Base-by-base conservation (phyloP, 2,329 filamentous ascomycete species). In the Trichoderma citrinoviride region DNA sequence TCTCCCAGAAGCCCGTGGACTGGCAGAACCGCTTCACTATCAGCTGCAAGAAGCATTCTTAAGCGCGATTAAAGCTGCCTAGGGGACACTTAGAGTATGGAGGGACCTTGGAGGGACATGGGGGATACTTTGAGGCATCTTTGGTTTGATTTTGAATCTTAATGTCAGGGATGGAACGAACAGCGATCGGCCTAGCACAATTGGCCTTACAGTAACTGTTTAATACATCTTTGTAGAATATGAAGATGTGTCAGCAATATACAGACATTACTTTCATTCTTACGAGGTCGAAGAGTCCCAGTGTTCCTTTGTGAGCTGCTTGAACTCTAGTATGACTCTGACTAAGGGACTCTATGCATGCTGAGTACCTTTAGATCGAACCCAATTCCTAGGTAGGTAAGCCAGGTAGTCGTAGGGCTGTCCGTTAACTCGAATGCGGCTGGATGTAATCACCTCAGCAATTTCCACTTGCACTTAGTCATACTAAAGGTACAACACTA, bases 21-120 rank as follows among this genome's bases (percentile, higher is more conserved):
- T 61, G 58, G 58, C 37, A 61, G 49, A 43, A 33, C 8, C 40
- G 49, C 14, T 53, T 61, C 58, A 53, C 58, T 6, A 61, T 61
- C 27, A n/a, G 23, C n/a, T 61, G 58, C 40, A 53, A 25, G 33
- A 37, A 37, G 33, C 33, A 37, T 21, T 10, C 44, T 60, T 25
- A 41, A 49, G 12, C 8, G 25, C 19, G 14, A 6, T 23, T 12
- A 10, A 21, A 8, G 55, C 40, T 23, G n/a, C n/a, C n/a, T n/a
- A n/a, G n/a, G n/a, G 37, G 27, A 12, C 14, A 23, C 5, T 52
- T 21, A 6, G n/a, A 25, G 7, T 37, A 14, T 50, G 25, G 17
- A 17, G 33, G 7, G 37, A 44, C 23, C 23, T 43, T 1, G 57
- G 40, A 8, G n/a, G 29, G 40, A 23, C 19, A 17, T 43, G 33